Percentiles rank a stretch among this genome's conserved stretches.
Conservation (phyloP, 2,329 filamentous ascomycete species). For the Pseudonectria buxi region DNA sequence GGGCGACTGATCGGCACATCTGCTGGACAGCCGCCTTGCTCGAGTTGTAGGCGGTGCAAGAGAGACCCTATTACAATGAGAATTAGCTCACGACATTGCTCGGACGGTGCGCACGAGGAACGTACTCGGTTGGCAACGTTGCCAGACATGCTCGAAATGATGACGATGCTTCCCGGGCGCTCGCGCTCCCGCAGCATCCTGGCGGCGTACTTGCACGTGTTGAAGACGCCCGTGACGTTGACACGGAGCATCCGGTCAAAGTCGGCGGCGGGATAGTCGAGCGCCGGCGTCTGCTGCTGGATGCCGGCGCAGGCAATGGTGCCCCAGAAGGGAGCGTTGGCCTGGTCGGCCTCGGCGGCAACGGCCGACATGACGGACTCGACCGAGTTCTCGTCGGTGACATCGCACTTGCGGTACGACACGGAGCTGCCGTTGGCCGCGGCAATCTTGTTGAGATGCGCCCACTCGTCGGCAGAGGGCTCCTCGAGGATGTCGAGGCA, state of each 20-base stretch:
- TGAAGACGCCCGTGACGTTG: slow-evolving; percentile 63
- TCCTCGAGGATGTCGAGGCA: slow-evolving; percentile 39
- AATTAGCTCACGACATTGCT: no score
- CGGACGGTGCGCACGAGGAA: no score
- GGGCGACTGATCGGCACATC: slow-evolving; percentile 51
- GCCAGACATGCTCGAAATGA: slow-evolving; percentile 44
- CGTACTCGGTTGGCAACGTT: slow-evolving; percentile 45
- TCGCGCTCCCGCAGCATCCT: slow-evolving; percentile 42
- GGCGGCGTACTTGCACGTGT: slow-evolving; percentile 64
- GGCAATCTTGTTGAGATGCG: slow-evolving; percentile 34
- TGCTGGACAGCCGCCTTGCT: slow-evolving; percentile 57
- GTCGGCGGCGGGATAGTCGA: slow-evolving; percentile 45
- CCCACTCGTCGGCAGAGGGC: slow-evolving; percentile 34
- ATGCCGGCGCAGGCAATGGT: slow-evolving; percentile 43
- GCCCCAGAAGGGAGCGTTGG: slow-evolving; percentile 29
- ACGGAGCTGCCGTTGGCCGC: slow-evolving; percentile 26
- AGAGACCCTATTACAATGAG: slow-evolving; percentile 50
- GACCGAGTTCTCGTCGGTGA: slow-evolving; percentile 37
- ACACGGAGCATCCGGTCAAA: slow-evolving; percentile 64
- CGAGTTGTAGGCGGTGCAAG: slow-evolving; percentile 57
- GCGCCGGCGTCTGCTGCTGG: slow-evolving; percentile 38
- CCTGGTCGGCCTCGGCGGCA: slow-evolving; percentile 25
- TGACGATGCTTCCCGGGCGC: slow-evolving; percentile 39
- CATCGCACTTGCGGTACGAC: slow-evolving; percentile 39
- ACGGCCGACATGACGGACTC: slow-evolving; percentile 30